Base-by-base conservation (phyloP, 2,329 filamentous ascomycete species). In the Emydomyces testavorans region DNA sequence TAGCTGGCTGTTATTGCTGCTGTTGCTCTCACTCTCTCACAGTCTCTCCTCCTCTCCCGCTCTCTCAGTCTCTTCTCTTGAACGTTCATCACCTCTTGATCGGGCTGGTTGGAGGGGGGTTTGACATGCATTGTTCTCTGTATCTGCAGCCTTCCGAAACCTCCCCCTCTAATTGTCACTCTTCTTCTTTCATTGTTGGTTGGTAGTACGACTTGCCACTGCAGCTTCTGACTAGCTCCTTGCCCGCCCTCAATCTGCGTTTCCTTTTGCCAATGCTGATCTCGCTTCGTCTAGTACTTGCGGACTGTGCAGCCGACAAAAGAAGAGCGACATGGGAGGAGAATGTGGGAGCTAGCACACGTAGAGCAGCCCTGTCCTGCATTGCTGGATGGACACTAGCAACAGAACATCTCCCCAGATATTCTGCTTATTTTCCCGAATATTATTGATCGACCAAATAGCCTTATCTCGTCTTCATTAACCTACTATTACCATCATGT, bases 401-500 rank as follows among this genome's bases (percentile, higher is more conserved):
- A 45, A 24, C 42, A 3, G 24, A 11, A 13, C 3, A 16, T 36
- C 11, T 32, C 20, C 42, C 20, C 26, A 32, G 16, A 42, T 45
- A 36, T 26, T 28, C 21, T 28, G 36, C 20, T 37, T 45, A 45
- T 45, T 45, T 34, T 18, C 32, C 42, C 10, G 23, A 18, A n/a
- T 45, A 36, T 45, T 37, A 45, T 36, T 36, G 41, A 45, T 18
- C 16, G n/a, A n/a, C n/a, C n/a, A n/a, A 42, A 23, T 21, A 20
- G 18, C 13, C 10, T 21, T 38, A 21, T 32, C 11, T 28, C 24
- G 21, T 10, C 16, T 7, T 28, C 38, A 15, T 41, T 41, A 41
- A 16, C 38, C 38, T 41, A 13, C 38, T 16, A n/a, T 34, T 35
- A 28, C 44, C 41, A 39, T 35, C 44, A 52, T 52, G 50, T 38